Evolutionary conservation across 2,329 filamentous ascomycete species (phyloP), one percentile per base, ranked within the genome.

Genomic region (Scytalidium lignicola): DNA sequence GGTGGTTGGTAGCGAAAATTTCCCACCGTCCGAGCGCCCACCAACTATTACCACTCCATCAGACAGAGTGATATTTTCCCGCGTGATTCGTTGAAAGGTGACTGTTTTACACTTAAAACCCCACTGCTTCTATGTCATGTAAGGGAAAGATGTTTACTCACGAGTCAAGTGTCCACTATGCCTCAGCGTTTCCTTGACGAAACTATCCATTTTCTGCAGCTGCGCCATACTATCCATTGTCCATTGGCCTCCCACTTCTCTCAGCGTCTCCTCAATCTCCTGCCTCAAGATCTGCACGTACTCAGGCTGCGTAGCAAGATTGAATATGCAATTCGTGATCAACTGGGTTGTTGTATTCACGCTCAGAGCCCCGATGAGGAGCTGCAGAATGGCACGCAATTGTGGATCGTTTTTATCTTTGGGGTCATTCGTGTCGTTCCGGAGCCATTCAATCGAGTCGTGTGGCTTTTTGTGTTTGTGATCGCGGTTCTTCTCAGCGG

Each of bases 141-240:
- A 6, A 10, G 6, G 10, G 10, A 26, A 26, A 6, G 23, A 10
- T 10, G 21, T 44, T 20, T 10, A 43, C 48, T 48, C 29, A 50
- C 48, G 19, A 43, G 48, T 48, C 13, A 48, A 22, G 20, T 40
- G 45, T 28, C 44, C 44, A 39, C 10, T 26, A 10, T 6, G 10
- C 10, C 23, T 26, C 23, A 26, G 10, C 23, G 50, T 40, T 29
- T 54, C 50, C 22, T 53, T 55, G 13, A 56, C 49, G 22, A 56
- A 56, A 40, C 50, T 55, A 41, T 56, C 54, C 32, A 55, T 15
- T 43, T 49, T 56, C 42, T 52, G 46, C 46, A 56, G 26, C 6
- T 53, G 13, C 12, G 2, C 39, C 47, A 56, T 46, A 23, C 46
- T 55, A 17, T 53, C 48, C 5, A 52, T 28, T 8, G 47, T 54